Conservation (phyloP, 2,329 filamentous ascomycete genomes). For the Drechslerella dactyloides region DNA sequence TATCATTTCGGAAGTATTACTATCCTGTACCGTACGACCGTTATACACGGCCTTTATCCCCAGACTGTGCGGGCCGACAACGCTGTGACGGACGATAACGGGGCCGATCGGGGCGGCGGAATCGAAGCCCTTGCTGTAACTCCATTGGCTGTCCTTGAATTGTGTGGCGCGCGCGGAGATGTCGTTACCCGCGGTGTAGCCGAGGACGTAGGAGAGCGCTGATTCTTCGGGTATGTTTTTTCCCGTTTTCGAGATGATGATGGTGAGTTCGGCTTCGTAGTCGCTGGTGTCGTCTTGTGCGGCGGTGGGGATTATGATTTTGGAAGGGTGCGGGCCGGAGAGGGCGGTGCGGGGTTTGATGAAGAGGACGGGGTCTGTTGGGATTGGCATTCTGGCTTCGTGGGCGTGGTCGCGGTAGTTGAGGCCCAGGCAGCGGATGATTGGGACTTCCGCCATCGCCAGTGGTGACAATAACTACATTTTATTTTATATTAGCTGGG, state of each 20-base stretch:
- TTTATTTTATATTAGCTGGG: neutral
- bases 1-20: conserved; percentile 64
- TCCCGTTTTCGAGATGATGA: conserved; percentile 73
- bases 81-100: conserved; percentile 67
- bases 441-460: conserved; percentile 56
- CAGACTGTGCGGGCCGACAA: conserved; percentile 68
- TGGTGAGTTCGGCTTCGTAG: conserved; percentile 80
- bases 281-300: conserved; percentile 73
- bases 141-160: conserved; percentile 77
- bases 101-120: conserved; percentile 77
- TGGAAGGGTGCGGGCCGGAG: conserved; percentile 61
- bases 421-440: conserved; percentile 72
- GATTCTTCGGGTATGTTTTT: conserved; percentile 69
- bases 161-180: conserved; percentile 70
- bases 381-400: conserved; percentile 72
- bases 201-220: conserved; percentile 75
- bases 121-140: conserved; percentile 75
- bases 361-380: conserved; percentile 75
- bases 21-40: conserved; percentile 64
- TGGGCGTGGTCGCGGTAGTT: conserved; percentile 76
- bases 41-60: conserved; percentile 65
- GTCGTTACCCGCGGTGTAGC: conserved; percentile 78
- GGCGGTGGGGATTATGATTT: conserved; percentile 69
- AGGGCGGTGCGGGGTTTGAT: conserved; percentile 73
- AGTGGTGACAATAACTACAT: conserved; percentile 17